Evolutionary conservation across 129 eudicot genomes (phyloP).

Genomic region (Centaurea solstitialis): DNA sequence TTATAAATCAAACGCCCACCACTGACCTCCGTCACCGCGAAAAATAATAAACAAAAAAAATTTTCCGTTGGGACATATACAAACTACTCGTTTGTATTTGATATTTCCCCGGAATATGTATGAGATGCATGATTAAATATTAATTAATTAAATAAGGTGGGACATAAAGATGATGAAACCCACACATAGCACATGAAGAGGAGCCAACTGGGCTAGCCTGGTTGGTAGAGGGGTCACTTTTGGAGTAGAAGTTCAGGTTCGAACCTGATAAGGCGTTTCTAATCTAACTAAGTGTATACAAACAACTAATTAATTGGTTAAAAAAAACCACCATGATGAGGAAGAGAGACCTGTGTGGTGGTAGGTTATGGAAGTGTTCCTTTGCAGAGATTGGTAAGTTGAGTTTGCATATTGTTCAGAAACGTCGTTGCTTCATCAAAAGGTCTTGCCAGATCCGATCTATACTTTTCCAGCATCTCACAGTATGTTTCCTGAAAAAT

Average conservation of each 20-base stretch:
- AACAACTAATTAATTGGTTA: too few relatives aligned
- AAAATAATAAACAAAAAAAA: not conserved
- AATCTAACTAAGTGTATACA: too few relatives aligned
- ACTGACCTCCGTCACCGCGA: conserved; percentile 1
- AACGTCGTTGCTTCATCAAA: conserved; percentile 57
- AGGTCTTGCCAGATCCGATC: conserved; percentile 57
- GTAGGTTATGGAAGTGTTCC: conserved; percentile 34
- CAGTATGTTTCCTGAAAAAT: conserved; percentile 51
- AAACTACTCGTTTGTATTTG: too few relatives aligned
- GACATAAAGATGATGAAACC: conserved; percentile 29
- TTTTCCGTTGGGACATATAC: not conserved
- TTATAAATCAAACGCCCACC: not conserved
- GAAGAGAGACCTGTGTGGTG: conserved; percentile 31
- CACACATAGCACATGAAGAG: too few relatives aligned
- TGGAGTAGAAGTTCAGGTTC: too few relatives aligned
- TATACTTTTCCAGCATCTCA: conserved; percentile 47
- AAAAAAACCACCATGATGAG: too few relatives aligned
- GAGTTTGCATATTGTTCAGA: conserved; percentile 50
- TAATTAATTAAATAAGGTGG: conserved; percentile 21
- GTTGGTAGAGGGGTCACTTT: too few relatives aligned
- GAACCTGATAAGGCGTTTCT: too few relatives aligned
- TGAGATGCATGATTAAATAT: conserved; percentile 7
- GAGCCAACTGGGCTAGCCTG: too few relatives aligned
- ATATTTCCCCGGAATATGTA: too few relatives aligned
- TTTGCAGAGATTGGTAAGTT: conserved; percentile 54